Evolutionary conservation across 495 filamentous ascomycete species (phyloP).

Genomic region (Hypoxylon intermedium): DNA sequence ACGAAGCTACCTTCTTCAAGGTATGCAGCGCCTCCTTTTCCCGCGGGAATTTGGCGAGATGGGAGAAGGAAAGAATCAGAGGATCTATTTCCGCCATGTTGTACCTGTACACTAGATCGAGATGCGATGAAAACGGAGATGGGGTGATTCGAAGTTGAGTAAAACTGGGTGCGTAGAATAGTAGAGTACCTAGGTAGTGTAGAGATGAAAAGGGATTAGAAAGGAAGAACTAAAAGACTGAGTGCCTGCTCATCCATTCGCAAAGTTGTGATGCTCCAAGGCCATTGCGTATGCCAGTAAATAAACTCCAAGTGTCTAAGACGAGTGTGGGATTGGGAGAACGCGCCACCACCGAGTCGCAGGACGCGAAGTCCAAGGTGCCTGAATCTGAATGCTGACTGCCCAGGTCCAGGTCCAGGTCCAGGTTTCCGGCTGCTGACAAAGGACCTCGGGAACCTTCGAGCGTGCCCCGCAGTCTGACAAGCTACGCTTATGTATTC

Average conservation of each 20-base stretch:
- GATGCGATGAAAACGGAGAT: not conserved
- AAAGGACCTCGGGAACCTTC: no score
- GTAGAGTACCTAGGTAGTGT: no score
- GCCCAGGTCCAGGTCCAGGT: no score
- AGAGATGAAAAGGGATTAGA: not conserved
- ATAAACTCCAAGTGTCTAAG: slow-evolving; percentile 22
- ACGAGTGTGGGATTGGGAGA: no score
- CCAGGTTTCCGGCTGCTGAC: no score
- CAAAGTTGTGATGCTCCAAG: slow-evolving; percentile 3
- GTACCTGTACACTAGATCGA: slow-evolving; percentile 7
- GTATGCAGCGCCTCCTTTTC: slow-evolving; percentile 82
- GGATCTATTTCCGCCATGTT: slow-evolving; percentile 72
- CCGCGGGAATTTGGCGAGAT: slow-evolving; percentile 74
- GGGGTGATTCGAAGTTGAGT: not conserved
- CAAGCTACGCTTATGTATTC: no score
- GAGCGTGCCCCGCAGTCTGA: no score
- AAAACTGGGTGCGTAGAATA: no score
- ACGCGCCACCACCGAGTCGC: slow-evolving; percentile 13
- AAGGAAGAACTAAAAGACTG: slow-evolving; percentile 2
- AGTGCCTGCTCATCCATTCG: slow-evolving; percentile 20
- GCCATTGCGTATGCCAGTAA: slow-evolving; percentile 17
- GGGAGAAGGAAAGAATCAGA: slow-evolving; percentile 76
- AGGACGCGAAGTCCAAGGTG: slow-evolving; percentile 17
- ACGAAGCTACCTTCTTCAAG: slow-evolving; percentile 81
- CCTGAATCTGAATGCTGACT: no score